These are phyloP conservation scores for Verticillium isaacii DNA, from an alignment of 2,329 filamentous ascomycete species.

Conservation along the genomic window DNA sequence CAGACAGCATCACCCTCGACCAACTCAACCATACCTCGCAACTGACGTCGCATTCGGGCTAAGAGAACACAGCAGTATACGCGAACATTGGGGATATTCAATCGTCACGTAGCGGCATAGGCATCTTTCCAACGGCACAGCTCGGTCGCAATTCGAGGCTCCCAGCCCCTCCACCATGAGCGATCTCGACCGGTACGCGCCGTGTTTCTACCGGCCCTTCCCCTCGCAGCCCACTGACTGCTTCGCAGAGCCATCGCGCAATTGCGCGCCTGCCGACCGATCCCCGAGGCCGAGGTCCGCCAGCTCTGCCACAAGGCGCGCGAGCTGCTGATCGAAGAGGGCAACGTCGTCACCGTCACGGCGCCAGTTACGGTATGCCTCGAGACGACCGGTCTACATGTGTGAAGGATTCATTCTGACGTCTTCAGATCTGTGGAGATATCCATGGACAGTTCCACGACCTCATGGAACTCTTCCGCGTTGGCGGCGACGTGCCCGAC, in stretches of 20 bases:
- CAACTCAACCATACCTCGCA: neutral
- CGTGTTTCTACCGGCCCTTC: neutral
- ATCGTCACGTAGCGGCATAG: neutral
- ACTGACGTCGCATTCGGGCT: neutral
- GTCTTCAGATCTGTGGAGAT: constrained; percentile 80
- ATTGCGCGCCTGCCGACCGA: constrained; percentile 90
- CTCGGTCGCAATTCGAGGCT: neutral
- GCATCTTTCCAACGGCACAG: neutral
- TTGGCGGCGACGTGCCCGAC: constrained; percentile 89
- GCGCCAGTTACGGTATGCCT: constrained; percentile 79
- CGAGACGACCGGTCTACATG: neutral
- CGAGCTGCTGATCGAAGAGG: constrained; percentile 94
- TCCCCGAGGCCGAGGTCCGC: constrained; percentile 90
- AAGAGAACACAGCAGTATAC: neutral
- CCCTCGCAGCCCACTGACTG: constrained; percentile 1
- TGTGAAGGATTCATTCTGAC: constrained; percentile 2
- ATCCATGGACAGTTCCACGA: constrained; percentile 98
- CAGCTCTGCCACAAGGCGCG: constrained; percentile 97
- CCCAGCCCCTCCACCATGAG: constrained; percentile 57
- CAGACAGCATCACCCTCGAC: neutral
- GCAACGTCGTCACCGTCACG: constrained; percentile 92
- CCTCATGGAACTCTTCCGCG: constrained; percentile 92
- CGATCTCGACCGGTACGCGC: constrained; percentile 76
- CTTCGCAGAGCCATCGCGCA: constrained; percentile 79
- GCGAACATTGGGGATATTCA: neutral